Evolutionary conservation across 2,329 filamentous ascomycete species (phyloP).

Genomic region (Cladosporium sp.): DNA sequence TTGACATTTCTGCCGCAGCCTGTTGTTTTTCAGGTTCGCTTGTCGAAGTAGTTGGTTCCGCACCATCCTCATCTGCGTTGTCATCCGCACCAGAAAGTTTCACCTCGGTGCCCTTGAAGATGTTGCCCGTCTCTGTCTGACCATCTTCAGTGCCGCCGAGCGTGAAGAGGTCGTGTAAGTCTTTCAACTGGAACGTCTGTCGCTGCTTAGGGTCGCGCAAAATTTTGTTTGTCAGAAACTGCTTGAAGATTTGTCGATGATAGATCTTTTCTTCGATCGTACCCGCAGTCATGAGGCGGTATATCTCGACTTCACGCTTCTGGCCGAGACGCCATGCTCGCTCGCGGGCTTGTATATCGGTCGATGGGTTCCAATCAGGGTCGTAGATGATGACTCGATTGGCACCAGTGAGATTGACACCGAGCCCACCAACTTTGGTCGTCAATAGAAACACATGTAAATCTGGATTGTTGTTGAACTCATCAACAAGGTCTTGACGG

Average conservation of each 20-base stretch:
- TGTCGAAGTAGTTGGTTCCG: conserved; percentile 32
- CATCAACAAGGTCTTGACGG: conserved; percentile 86
- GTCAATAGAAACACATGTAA: conserved; percentile 90
- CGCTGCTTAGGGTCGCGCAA: conserved; percentile 91
- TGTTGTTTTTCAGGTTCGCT: conserved; percentile 29
- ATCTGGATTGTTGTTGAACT: conserved; percentile 79
- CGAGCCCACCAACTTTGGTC: conserved; percentile 91
- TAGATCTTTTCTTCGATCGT: conserved; percentile 99
- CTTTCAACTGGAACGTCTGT: conserved; percentile 84
- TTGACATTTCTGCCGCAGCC: conserved; percentile 20
- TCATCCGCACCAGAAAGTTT: conserved; percentile 48
- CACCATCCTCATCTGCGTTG: conserved; percentile 28
- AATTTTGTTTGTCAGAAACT: conserved; percentile 96
- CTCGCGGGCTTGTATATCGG: conserved; percentile 91
- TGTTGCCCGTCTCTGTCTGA: conserved; percentile 76
- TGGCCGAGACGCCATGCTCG: conserved; percentile 94
- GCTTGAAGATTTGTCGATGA: conserved; percentile 97
- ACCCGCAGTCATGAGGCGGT: conserved; percentile 94
- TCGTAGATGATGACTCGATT: conserved; percentile 98
- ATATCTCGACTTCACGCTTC: conserved; percentile 92
- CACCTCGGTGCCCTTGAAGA: conserved; percentile 88
- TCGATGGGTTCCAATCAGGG: conserved; percentile 98
- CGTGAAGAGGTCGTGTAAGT: conserved; percentile 89
- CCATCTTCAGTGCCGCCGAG: conserved; percentile 66
- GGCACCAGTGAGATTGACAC: conserved; percentile 91